Base-by-base conservation (phyloP, 148 eudicot species). In the Agrostemma githago region DNA sequence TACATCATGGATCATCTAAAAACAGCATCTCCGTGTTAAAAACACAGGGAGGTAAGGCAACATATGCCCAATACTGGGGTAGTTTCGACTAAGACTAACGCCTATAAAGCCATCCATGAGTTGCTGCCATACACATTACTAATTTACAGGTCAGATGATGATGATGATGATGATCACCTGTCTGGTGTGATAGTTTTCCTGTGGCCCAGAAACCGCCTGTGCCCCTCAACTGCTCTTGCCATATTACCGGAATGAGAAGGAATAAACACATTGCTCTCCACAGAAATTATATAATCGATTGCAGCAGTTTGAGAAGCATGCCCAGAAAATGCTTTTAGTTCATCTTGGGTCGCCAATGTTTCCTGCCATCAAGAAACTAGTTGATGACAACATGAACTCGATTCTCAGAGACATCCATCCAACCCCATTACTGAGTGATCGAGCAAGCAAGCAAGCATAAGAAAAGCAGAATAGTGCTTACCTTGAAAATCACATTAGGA, bases 161-260 rank as follows among this genome's bases (percentile, higher is more conserved):
- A 26, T 26, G 34, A 26, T 26, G 37, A 9, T 5, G 62, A 38
- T 3, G n/a, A 58, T 8, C 82, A 93, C 98, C 98, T 90, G 83
- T 93, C 94, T 19, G 98, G 98, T 8, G 90, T 89, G 66, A 90
- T 89, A 53, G 96, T 93, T 71, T 82, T 93, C 72, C 88, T 78
- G 78, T 93, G 96, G 74, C 93, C 92, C 58, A 93, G 80, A 77
- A 93, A 89, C 79, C 96, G 86, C 21, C 98, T 92, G 73, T 93
- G 98, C 53, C 98, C 98, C 78, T 93, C 98, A 83, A 93, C 90
- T 74, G 96, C 84, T 80, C 92, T 84, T 44, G 98, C 98, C 98
- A 93, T 93, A 82, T 93, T 90, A 71, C 98, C 98, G 16, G 94
- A 87, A 81, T 89, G 83, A 72, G 98, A 87, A 39, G 98, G 89